These are phyloP conservation scores for Boeremia lycopersici DNA, from an alignment of 2,329 filamentous ascomycete species.

Conservation along the genomic window DNA sequence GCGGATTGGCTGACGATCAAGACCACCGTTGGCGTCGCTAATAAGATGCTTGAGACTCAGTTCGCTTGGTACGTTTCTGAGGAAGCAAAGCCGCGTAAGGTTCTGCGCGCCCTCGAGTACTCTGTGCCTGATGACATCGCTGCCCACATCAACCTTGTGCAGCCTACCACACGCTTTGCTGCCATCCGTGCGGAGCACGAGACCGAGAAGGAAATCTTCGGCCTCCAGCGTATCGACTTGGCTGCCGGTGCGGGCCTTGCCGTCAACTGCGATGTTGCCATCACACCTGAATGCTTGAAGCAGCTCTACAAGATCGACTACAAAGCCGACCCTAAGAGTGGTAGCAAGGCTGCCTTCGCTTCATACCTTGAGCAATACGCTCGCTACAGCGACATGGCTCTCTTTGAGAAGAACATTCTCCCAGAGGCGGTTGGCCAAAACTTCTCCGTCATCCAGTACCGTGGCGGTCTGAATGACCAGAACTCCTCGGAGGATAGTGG, in stretches of 20 bases:
- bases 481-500: conserved; percentile 29
- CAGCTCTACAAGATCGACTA: conserved; percentile 59
- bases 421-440: conserved; percentile 49
- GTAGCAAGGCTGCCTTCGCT: conserved; percentile 58
- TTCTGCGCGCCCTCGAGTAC: conserved; percentile 52
- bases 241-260: conserved; percentile 22
- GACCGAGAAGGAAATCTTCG: conserved; percentile 25
- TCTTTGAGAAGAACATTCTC: conserved; percentile 49
- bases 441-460: conserved; percentile 48
- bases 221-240: conserved; percentile 17
- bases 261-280: conserved; percentile 28
- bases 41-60: conserved; percentile 54
- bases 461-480: conserved; percentile 33
- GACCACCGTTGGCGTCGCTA: conserved; percentile 49
- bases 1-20: conserved; percentile 46
- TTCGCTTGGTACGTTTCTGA: conserved; percentile 53
- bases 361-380: conserved; percentile 61
- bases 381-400: conserved; percentile 53
- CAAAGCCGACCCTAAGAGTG: conserved; percentile 51
- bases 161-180: conserved; percentile 60
- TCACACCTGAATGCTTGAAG: conserved; percentile 58
- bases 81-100: conserved; percentile 48
- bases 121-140: conserved; percentile 49
- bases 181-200: conserved; percentile 27
- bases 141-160: conserved; percentile 54